These are phyloP conservation scores for Alternaria viburni DNA, from an alignment of 2,329 filamentous ascomycete species.

Conservation along the genomic window DNA sequence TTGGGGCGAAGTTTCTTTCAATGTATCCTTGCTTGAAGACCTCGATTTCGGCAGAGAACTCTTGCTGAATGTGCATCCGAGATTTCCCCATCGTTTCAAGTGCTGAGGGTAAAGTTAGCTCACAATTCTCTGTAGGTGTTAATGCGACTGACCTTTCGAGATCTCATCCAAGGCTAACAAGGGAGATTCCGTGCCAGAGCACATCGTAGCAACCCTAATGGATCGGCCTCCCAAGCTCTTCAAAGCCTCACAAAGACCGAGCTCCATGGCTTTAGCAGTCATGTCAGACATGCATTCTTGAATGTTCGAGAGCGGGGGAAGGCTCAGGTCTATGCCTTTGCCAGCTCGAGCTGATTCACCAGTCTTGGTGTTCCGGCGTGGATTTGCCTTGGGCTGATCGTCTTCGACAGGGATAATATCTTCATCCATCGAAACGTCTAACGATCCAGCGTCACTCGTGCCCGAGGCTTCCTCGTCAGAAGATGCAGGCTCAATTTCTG, in stretches of 20 bases:
- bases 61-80: slow-evolving; percentile 43
- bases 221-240: slow-evolving; percentile 44
- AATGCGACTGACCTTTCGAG: slow-evolving; percentile 16
- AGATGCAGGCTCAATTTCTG: neutral
- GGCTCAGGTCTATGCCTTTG: slow-evolving; percentile 39
- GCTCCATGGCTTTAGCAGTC: slow-evolving; percentile 44
- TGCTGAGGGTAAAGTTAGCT: slow-evolving; percentile 1
- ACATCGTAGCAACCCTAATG: slow-evolving; percentile 72
- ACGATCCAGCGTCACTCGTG: neutral
- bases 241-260: slow-evolving; percentile 44
- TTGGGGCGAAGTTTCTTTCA: slow-evolving; percentile 53
- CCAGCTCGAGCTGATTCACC: neutral
- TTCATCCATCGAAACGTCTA: neutral
- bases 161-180: slow-evolving; percentile 69
- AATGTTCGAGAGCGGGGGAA: slow-evolving; percentile 57
- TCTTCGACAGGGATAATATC: slow-evolving; percentile 1
- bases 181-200: slow-evolving; percentile 79
- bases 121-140: neutral
- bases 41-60: slow-evolving; percentile 57
- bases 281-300: slow-evolving; percentile 60
- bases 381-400: neutral
- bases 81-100: slow-evolving; percentile 18
- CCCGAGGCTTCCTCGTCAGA: neutral
- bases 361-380: neutral
- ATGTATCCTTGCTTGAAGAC: slow-evolving; percentile 56